These are phyloP conservation scores for Pulveroboletus ravenelii DNA, from an alignment of 768 basidiomycete genomes.

Conservation along the genomic window DNA sequence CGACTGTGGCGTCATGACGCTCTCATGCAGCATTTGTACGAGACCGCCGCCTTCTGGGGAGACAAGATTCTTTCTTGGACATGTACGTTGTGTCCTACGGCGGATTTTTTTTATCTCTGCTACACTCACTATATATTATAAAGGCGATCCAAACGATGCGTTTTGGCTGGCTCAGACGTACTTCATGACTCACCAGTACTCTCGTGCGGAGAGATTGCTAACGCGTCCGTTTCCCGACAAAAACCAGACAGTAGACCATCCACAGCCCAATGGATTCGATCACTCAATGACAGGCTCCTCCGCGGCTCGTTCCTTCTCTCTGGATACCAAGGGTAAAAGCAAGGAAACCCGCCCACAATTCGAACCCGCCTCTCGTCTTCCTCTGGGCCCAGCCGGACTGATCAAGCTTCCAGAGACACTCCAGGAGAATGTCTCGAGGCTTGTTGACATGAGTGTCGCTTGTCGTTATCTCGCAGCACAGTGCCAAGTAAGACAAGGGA, in stretches of 20 bases:
- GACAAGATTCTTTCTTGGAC: conserved; percentile 97
- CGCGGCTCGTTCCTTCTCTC: conserved; percentile 40
- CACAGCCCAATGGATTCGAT: conserved; percentile 25
- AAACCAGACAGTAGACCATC: conserved; percentile 36
- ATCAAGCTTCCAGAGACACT: conserved; percentile 63
- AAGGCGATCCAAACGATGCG: conserved; percentile 95
- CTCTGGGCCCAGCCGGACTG: conserved; percentile 67
- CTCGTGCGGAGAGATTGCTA: conserved; percentile 87
- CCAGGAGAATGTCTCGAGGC: conserved; percentile 62
- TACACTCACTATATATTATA: conserved; percentile 1
- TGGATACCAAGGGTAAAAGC: conserved; percentile 54
- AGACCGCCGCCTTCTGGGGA: conserved; percentile 97
- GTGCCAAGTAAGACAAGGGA: conserved; percentile 87
- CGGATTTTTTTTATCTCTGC: conserved; percentile 1
- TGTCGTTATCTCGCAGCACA: conserved; percentile 97
- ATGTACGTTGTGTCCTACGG: conserved; percentile 49
- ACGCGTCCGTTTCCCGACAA: conserved; percentile 75
- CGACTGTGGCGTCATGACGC: conserved; percentile 96
- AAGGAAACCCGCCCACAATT: conserved; percentile 45
- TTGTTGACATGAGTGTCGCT: conserved; percentile 92
- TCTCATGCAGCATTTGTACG: conserved; percentile 96
- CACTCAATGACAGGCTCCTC: conserved; percentile 20
- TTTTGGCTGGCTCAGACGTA: conserved; percentile 99
- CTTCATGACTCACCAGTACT: conserved; percentile 94
- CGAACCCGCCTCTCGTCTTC: conserved; percentile 49